These are phyloP conservation scores for Cylindrotheca fusiformis DNA, from an alignment of 108 stramenopile species.

Conservation along the genomic window DNA sequence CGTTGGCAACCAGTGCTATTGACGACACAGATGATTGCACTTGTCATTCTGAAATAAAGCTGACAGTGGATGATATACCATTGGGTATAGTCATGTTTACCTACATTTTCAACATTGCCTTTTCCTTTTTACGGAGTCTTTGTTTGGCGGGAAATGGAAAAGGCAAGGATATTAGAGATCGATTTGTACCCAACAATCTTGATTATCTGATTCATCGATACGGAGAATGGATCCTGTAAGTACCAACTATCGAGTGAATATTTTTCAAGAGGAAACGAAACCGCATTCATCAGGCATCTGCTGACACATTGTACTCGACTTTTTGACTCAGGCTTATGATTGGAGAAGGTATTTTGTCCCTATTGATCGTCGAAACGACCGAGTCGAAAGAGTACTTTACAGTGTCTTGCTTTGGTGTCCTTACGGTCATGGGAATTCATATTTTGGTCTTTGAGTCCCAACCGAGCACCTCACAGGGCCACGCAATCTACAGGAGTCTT, in stretches of 20 bases:
- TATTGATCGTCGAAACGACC: slow-evolving; percentile 35
- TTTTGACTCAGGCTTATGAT: slow-evolving; percentile 37
- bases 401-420: slow-evolving; percentile 27
- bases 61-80: not conserved
- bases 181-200: slow-evolving; percentile 40
- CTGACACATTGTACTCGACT: not conserved
- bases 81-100: not conserved
- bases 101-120: not conserved
- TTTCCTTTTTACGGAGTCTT: not conserved
- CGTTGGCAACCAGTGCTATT: not conserved
- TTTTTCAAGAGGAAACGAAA: not conserved
- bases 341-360: slow-evolving; percentile 49
- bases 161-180: not conserved
- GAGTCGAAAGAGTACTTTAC: slow-evolving; percentile 15
- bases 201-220: slow-evolving; percentile 69
- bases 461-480: slow-evolving; percentile 33
- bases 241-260: not conserved
- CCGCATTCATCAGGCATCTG: not conserved
- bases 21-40: not conserved
- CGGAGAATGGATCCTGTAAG: slow-evolving; percentile 63
- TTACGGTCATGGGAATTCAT: slow-evolving; percentile 35
- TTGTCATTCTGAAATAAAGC: not conserved
- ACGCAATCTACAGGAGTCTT: slow-evolving; percentile 30
- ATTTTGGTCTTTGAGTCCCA: slow-evolving; percentile 34
- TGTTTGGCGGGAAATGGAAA: not conserved